phyloP scores from a whole-genome alignment of 1,139 yeast genomes.

The Tardiomyces blankii region DNA sequence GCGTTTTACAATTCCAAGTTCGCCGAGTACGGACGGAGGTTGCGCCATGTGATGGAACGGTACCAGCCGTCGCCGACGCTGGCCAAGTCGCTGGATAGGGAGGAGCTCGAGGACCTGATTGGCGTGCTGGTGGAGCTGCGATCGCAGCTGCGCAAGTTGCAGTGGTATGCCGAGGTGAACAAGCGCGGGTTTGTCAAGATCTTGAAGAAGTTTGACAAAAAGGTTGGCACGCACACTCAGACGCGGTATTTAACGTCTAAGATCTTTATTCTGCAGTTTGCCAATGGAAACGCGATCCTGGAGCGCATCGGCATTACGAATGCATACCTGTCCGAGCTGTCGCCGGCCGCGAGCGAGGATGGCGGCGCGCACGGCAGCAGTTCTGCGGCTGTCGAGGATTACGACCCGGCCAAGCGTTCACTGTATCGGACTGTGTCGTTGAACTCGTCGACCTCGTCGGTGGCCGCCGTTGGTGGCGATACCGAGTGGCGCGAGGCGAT shows the following conservation, averaged over 20 bases:
- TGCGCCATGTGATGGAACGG: constrained; percentile 32
- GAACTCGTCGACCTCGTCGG: background rate
- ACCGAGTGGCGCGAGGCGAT: background rate
- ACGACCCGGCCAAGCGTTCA: background rate
- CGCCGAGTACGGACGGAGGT: constrained; percentile 61
- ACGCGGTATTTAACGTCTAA: constrained; percentile 57
- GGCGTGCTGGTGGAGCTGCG: constrained; percentile 69
- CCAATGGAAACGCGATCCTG: constrained; percentile 46
- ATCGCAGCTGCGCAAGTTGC: constrained; percentile 63
- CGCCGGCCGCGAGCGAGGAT: constrained; percentile 22
- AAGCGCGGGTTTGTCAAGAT: constrained; percentile 85
- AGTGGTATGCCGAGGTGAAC: constrained; percentile 89
- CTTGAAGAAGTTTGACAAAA: constrained; percentile 74
- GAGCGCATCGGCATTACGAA: constrained; percentile 47
- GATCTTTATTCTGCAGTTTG: constrained; percentile 66
- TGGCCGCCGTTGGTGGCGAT: background rate
- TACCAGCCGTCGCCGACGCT: constrained; percentile 11
- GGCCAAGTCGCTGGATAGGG: constrained; percentile 32
- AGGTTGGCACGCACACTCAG: constrained; percentile 60
- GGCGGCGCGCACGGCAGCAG: background rate
- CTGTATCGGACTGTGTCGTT: background rate
- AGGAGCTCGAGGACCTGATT: constrained; percentile 70
- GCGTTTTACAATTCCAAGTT: constrained; percentile 64
- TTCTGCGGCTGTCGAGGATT: background rate
- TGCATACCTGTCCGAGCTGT: constrained; percentile 38